These are phyloP conservation scores for Elsinoe fawcettii DNA, from an alignment of 2,329 filamentous ascomycete genomes.

Conservation along the genomic window DNA sequence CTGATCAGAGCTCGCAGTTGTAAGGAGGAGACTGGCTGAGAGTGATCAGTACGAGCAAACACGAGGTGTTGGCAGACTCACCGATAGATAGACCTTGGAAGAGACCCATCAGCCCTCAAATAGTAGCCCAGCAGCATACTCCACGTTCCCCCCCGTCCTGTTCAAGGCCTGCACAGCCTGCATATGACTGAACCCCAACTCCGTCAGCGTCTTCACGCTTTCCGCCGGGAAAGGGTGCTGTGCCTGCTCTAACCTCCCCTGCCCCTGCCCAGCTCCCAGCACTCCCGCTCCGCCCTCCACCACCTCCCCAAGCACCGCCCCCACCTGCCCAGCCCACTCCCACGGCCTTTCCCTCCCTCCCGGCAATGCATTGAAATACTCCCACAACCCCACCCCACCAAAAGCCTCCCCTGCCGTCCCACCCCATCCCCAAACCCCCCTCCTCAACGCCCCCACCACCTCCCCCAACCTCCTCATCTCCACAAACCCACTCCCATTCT, in stretches of 20 bases:
- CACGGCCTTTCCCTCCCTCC: constrained; percentile 57
- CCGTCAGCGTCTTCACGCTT: constrained; percentile 36
- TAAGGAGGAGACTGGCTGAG: too few species aligned
- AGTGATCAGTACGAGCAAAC: not conserved
- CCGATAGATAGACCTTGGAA: not conserved
- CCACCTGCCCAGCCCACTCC: constrained; percentile 60
- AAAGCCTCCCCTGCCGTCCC: constrained; percentile 41
- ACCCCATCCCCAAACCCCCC: constrained; percentile 44
- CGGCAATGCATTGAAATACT: constrained; percentile 79
- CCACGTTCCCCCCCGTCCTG: constrained; percentile 42
- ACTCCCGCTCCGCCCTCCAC: constrained; percentile 23
- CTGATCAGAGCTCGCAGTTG: too few species aligned
- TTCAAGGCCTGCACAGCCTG: constrained; percentile 43
- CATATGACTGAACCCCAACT: constrained; percentile 39
- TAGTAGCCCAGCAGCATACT: constrained; percentile 41
- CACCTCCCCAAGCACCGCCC: constrained; percentile 31
- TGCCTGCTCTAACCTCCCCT: constrained; percentile 26
- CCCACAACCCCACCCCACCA: constrained; percentile 90
- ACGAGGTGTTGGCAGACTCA: not conserved
- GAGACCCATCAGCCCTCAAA: constrained; percentile 33
- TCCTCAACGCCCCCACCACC: constrained; percentile 50
- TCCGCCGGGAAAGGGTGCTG: constrained; percentile 36
- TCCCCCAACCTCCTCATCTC: constrained; percentile 49
- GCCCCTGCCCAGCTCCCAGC: not conserved
- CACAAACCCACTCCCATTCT: constrained; percentile 60